These are phyloP conservation scores for Fusarium sublunatum DNA, from an alignment of 2,329 filamentous ascomycete genomes.

Conservation along the genomic window DNA sequence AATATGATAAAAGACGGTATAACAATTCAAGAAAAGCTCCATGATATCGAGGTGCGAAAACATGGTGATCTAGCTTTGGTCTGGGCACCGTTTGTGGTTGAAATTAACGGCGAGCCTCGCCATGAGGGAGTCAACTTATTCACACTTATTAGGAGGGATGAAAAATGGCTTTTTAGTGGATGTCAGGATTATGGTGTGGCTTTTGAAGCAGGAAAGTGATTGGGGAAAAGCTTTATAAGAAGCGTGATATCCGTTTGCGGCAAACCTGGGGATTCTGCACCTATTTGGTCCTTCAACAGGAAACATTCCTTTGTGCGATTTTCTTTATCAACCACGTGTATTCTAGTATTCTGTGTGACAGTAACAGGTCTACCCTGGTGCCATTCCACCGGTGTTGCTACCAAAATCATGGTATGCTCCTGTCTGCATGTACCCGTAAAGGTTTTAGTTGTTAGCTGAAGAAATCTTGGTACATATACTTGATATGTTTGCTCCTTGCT, in stretches of 20 bases:
- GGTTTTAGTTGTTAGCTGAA: no score
- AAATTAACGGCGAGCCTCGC: slow-evolving; percentile 7
- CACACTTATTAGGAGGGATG: background rate
- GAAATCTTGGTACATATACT: no score
- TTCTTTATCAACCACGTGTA: no score
- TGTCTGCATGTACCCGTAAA: no score
- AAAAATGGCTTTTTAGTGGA: slow-evolving; percentile 16
- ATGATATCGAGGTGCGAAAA: slow-evolving; percentile 10
- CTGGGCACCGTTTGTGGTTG: slow-evolving; percentile 27
- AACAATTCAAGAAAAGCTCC: slow-evolving; percentile 6
- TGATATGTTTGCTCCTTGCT: no score
- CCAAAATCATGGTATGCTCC: no score
- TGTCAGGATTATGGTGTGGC: slow-evolving; percentile 13
- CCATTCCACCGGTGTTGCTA: no score
- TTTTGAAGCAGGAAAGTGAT: background rate
- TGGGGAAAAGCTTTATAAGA: background rate
- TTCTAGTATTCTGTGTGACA: no score
- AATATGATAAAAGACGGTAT: slow-evolving; percentile 14
- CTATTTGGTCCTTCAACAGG: no score
- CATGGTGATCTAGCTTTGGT: slow-evolving; percentile 18
- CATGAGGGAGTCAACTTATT: slow-evolving; percentile 14
- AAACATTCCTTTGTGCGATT: no score
- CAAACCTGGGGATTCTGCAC: no score
- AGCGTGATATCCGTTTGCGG: background rate
- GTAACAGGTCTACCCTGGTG: no score